These are phyloP conservation scores for Lenzites betulinus DNA, from an alignment of 768 basidiomycete species.

Conservation along the genomic window DNA sequence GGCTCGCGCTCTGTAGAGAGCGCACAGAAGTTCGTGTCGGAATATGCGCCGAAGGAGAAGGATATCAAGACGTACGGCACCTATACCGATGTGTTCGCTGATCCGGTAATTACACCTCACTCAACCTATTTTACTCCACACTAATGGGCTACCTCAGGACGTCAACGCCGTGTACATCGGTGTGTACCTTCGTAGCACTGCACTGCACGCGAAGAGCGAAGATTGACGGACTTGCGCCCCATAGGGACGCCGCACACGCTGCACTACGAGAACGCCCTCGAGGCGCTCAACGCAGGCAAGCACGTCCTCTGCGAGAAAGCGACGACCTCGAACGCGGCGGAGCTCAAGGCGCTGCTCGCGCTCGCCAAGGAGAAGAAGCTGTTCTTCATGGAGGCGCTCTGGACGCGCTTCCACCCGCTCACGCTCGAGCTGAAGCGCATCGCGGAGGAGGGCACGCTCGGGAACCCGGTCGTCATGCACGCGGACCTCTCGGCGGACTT, in stretches of 20 bases:
- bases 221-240: not conserved
- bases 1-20: constrained; percentile 74
- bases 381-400: constrained; percentile 92
- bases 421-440: constrained; percentile 63
- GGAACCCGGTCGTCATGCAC: constrained; percentile 63
- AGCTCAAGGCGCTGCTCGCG: constrained; percentile 69
- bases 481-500: constrained; percentile 81
- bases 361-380: constrained; percentile 77
- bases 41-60: constrained; percentile 49
- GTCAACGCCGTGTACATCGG: constrained; percentile 82
- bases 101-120: constrained; percentile 48
- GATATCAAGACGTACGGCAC: constrained; percentile 68
- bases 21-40: constrained; percentile 68
- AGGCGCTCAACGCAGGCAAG: constrained; percentile 77
- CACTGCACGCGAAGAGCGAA: too few species aligned
- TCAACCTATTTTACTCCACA: not conserved
- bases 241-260: constrained; percentile 82
- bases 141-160: constrained; percentile 40
- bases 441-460: constrained; percentile 63
- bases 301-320: constrained; percentile 91
- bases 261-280: constrained; percentile 78
- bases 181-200: constrained; percentile 19
- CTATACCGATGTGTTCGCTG: constrained; percentile 73
- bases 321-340: constrained; percentile 74
- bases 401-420: constrained; percentile 83